Conservation (phyloP, 2,329 filamentous ascomycete species). For the Volutella citrinella region DNA sequence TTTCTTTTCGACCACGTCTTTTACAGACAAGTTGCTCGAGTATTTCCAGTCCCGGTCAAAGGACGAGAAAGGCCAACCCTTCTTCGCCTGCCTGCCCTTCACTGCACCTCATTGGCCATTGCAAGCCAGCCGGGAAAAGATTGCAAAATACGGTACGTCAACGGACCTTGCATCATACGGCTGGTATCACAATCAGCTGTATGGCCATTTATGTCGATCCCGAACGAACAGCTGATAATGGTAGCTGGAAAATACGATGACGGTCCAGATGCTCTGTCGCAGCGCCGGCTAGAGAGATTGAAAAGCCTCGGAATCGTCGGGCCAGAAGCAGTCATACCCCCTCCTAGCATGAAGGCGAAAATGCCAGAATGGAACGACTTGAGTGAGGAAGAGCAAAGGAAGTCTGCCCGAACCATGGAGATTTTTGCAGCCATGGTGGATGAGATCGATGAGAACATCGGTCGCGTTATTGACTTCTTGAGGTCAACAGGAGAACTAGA, state of each 20-base stretch:
- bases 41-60: slow-evolving; percentile 40
- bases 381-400: slow-evolving; percentile 5
- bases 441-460: slow-evolving; percentile 47
- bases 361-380: slow-evolving; percentile 16
- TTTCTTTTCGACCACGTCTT: slow-evolving; percentile 52
- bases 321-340: slow-evolving; percentile 15
- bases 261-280: slow-evolving; percentile 44
- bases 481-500: slow-evolving; percentile 44
- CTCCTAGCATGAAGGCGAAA: neutral
- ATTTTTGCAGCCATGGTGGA: slow-evolving; percentile 55
- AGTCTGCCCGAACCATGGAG: slow-evolving; percentile 31
- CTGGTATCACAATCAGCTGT: neutral
- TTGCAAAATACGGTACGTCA: slow-evolving; percentile 6
- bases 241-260: slow-evolving; percentile 32
- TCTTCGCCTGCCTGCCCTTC: slow-evolving; percentile 43
- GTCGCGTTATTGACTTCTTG: slow-evolving; percentile 47
- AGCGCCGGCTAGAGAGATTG: slow-evolving; percentile 40
- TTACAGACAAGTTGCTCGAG: slow-evolving; percentile 47
- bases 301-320: slow-evolving; percentile 38
- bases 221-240: no score
- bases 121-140: slow-evolving; percentile 1
- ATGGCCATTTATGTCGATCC: no score
- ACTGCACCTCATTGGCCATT: slow-evolving; percentile 1
- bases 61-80: slow-evolving; percentile 31
- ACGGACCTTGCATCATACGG: no score